phyloP scores from a whole-genome alignment of 805 yeast species.

The Candida germanica region DNA sequence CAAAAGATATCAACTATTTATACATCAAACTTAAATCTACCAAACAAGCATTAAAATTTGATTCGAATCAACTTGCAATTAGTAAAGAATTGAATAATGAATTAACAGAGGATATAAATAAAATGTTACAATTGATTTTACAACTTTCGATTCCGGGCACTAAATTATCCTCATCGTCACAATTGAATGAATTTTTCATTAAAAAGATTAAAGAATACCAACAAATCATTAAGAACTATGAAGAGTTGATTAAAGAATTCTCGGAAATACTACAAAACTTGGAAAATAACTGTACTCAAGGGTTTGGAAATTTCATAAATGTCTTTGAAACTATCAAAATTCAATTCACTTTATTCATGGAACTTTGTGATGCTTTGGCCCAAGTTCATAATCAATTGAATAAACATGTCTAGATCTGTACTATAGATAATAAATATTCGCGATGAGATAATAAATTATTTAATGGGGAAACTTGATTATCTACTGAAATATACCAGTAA shows the following conservation, averaged over 20 bases:
- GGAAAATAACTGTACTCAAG: slow-evolving; percentile 34
- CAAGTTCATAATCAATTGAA: slow-evolving; percentile 51
- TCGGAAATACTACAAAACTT: slow-evolving; percentile 48
- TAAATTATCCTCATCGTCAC: slow-evolving; percentile 51
- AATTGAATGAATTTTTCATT: slow-evolving; percentile 54
- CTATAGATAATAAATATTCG: slow-evolving; percentile 5
- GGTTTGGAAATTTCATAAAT: slow-evolving; percentile 41
- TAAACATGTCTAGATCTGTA: slow-evolving; percentile 2
- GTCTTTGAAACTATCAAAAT: slow-evolving; percentile 61
- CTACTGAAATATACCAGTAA: slow-evolving; percentile 9
- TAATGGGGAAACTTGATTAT: slow-evolving; percentile 9
- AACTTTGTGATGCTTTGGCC: slow-evolving; percentile 69
- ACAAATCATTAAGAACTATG: slow-evolving; percentile 51
- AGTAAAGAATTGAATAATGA: slow-evolving; percentile 39
- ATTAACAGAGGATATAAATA: slow-evolving; percentile 47
- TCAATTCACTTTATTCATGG: slow-evolving; percentile 71
- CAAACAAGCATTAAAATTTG: slow-evolving; percentile 58
- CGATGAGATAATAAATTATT: too few relatives aligned
- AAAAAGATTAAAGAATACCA: slow-evolving; percentile 50
- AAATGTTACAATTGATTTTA: slow-evolving; percentile 50
- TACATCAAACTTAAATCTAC: slow-evolving; percentile 60
- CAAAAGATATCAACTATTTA: slow-evolving; percentile 65
- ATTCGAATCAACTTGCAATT: slow-evolving; percentile 34
- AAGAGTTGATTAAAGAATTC: slow-evolving; percentile 59
- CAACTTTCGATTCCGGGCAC: slow-evolving; percentile 55